Evolutionary conservation across 2,329 filamentous ascomycete genomes (phyloP).

Genomic region (Sarocladium brachiariae): DNA sequence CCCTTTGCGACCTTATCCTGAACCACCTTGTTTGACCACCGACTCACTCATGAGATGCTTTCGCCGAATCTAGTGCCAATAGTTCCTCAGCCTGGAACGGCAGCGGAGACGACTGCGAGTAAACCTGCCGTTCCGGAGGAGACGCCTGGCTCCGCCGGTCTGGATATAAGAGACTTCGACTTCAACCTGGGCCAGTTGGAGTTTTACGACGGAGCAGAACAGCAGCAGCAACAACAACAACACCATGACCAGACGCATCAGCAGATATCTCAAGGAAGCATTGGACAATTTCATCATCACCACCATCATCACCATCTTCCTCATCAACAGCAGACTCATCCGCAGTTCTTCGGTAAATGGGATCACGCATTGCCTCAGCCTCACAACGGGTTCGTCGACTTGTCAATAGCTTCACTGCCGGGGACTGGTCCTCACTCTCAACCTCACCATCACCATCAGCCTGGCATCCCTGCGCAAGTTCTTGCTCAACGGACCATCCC

Average conservation of each 20-base stretch:
- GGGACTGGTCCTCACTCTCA: background rate
- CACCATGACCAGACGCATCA: constrained; percentile 14
- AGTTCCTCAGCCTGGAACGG: constrained; percentile 16
- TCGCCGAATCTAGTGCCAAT: constrained; percentile 21
- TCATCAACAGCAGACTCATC: constrained; percentile 1
- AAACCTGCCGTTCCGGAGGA: constrained; percentile 19
- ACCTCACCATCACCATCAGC: too few relatives aligned
- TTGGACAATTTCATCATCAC: constrained; percentile 12
- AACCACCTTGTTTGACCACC: constrained; percentile 12
- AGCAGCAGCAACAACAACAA: constrained; percentile 17
- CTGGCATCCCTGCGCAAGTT: too few relatives aligned
- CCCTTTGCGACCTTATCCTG: constrained; percentile 10
- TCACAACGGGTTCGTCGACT: background rate
- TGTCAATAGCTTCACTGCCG: background rate
- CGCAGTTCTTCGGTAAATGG: background rate
- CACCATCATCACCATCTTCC: constrained; percentile 12
- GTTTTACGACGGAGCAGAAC: constrained; percentile 19
- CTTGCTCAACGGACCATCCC: too few relatives aligned
- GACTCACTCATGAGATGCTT: constrained; percentile 17
- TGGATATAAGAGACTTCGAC: constrained; percentile 27
- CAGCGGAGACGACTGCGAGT: background rate
- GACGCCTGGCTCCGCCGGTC: constrained; percentile 12
- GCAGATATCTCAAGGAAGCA: constrained; percentile 21
- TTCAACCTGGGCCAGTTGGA: constrained; percentile 28
- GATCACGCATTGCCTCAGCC: background rate